Evolutionary conservation across 495 filamentous ascomycete genomes (phyloP).

Genomic region (Aspergillus cavernicola): DNA sequence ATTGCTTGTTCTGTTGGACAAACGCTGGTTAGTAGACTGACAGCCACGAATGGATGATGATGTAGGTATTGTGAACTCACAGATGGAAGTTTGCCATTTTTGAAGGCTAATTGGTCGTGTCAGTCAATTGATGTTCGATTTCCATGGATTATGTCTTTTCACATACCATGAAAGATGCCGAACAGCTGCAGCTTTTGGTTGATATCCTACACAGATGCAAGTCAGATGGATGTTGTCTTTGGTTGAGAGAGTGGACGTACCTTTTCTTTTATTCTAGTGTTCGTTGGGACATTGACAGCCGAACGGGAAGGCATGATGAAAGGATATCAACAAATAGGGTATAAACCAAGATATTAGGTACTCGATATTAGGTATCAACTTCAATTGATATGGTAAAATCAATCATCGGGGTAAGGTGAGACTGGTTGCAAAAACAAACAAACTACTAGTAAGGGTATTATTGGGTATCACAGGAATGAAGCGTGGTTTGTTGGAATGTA

Average conservation of each 20-base stretch:
- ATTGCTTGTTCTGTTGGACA: conserved; percentile 74
- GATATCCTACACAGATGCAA: conserved; percentile 52
- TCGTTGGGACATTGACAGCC: conserved; percentile 62
- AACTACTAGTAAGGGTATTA: conserved; percentile 31
- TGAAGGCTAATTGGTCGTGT: conserved; percentile 60
- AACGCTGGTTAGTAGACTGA: conserved; percentile 11
- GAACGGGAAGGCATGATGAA: conserved; percentile 37
- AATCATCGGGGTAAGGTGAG: conserved; percentile 5
- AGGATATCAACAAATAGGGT: conserved; percentile 6
- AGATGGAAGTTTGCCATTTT: conserved; percentile 85
- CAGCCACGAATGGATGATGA: not conserved
- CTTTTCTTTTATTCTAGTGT: conserved; percentile 57
- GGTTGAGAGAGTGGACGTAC: conserved; percentile 20
- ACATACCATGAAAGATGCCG: conserved; percentile 74
- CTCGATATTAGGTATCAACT: conserved; percentile 1
- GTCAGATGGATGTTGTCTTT: too few species aligned
- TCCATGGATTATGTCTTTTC: conserved; percentile 11
- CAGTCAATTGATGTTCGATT: conserved; percentile 7
- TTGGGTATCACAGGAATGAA: conserved; percentile 39
- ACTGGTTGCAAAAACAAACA: conserved; percentile 15
- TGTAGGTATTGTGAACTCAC: conserved; percentile 47
- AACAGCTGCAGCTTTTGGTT: conserved; percentile 94
- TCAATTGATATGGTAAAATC: not conserved
- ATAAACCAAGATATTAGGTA: not conserved
- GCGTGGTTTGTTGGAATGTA: conserved; percentile 12